Evolutionary conservation across 495 filamentous ascomycete genomes (phyloP).

Genomic region (Lasiosphaeria hispida): DNA sequence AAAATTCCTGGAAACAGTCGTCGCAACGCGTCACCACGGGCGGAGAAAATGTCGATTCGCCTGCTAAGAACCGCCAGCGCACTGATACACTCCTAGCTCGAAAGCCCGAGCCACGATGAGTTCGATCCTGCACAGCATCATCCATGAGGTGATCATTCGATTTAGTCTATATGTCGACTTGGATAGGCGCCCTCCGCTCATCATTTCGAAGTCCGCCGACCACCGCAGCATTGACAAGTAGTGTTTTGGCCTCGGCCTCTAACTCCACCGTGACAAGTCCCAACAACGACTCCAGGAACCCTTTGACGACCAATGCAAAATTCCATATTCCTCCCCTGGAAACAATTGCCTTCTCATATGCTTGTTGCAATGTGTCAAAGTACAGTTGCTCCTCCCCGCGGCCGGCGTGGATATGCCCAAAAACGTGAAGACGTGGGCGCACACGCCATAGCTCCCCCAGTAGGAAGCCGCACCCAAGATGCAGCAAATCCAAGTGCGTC

Average conservation of each 20-base stretch:
- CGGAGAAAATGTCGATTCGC: no score
- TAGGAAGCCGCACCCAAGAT: neutral
- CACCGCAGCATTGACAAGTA: conserved; percentile 7
- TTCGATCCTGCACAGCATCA: neutral
- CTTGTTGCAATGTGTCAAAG: neutral
- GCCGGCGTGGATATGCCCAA: conserved; percentile 4
- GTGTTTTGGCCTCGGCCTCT: neutral
- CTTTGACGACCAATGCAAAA: neutral
- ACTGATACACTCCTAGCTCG: no score
- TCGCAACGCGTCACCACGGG: no score
- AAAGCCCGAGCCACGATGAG: neutral
- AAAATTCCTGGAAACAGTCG: no score
- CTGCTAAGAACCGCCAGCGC: no score
- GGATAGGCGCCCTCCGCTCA: neutral
- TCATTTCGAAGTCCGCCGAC: neutral
- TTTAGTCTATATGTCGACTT: neutral
- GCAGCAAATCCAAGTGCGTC: neutral
- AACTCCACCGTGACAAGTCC: neutral
- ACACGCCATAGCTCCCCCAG: neutral
- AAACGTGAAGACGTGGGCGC: neutral
- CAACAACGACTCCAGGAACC: neutral
- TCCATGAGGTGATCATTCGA: neutral
- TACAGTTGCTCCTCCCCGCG: neutral
- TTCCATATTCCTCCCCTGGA: neutral
- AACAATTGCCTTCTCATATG: neutral